phyloP scores from a whole-genome alignment of 2,329 filamentous ascomycete species.

The Rasamsonia emersonii region DNA sequence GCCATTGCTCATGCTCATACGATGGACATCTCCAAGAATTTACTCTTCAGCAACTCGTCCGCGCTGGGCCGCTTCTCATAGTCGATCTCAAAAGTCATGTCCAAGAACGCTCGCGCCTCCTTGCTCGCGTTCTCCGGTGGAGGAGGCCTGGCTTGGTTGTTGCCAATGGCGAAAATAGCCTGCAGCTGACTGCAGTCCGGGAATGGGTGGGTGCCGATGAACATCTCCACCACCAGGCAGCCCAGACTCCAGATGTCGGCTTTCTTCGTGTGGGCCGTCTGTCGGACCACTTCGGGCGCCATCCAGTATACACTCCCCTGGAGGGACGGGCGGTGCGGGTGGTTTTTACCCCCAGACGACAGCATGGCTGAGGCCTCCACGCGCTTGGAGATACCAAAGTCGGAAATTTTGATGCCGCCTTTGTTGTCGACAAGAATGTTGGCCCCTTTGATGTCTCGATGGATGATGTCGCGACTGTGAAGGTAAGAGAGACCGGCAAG shows the following conservation, averaged over 20 bases:
- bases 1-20: conserved; percentile 33
- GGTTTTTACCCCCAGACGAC: conserved; percentile 28
- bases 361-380: conserved; percentile 85
- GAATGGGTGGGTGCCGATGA: conserved; percentile 92
- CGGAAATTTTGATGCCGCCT: conserved; percentile 96
- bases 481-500: conserved; percentile 86
- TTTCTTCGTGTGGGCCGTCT: conserved; percentile 95
- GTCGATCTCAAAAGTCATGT: conserved; percentile 89
- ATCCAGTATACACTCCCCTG: conserved; percentile 99
- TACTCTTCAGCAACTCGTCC: conserved; percentile 76
- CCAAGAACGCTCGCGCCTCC: conserved; percentile 75
- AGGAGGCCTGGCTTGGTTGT: conserved; percentile 74
- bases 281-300: conserved; percentile 96
- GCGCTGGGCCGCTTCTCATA: conserved; percentile 86
- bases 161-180: conserved; percentile 97
- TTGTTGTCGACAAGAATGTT: conserved; percentile 99
- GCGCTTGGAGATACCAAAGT: conserved; percentile 98
- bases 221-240: conserved; percentile 97
- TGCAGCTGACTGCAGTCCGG: conserved; percentile 95
- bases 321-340: conserved; percentile 59
- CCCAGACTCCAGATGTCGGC: conserved; percentile 98
- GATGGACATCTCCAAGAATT: conserved; percentile 65
- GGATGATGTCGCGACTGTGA: conserved; percentile 91
- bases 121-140: conserved; percentile 79
- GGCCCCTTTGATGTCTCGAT: conserved; percentile 97